Percentiles rank a stretch among this genome's conserved stretches.
phyloP scores from a whole-genome alignment of 495 filamentous ascomycete genomes.

The Oidiodendron maius region DNA sequence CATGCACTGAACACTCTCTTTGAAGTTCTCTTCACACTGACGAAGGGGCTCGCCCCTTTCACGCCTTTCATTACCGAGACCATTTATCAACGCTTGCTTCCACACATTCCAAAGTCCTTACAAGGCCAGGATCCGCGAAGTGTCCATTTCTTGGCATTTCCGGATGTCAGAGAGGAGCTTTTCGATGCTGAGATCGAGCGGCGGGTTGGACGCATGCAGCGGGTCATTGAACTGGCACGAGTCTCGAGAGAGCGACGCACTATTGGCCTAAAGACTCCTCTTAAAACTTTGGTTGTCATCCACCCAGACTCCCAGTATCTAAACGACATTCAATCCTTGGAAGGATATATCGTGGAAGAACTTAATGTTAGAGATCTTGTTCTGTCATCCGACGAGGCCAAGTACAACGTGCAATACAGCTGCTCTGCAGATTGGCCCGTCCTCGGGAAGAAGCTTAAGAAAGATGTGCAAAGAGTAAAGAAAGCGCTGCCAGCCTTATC shows the following conservation, averaged over 20 bases:
- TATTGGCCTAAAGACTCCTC: conserved; percentile 81
- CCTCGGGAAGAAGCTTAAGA: conserved; percentile 94
- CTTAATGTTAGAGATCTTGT: conserved; percentile 85
- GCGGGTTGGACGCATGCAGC: conserved; percentile 85
- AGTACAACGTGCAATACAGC: conserved; percentile 87
- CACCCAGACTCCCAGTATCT: conserved; percentile 79
- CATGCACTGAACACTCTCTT: conserved; percentile 96
- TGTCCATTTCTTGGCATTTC: conserved; percentile 90
- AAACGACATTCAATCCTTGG: conserved; percentile 76
- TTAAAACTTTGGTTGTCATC: conserved; percentile 87
- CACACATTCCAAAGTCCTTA: conserved; percentile 62
- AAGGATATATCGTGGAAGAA: conserved; percentile 83
- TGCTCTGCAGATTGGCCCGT: conserved; percentile 87
- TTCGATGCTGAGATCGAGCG: conserved; percentile 85
- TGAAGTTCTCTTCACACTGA: conserved; percentile 87
- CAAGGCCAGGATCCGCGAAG: conserved; percentile 67
- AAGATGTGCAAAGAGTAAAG: conserved; percentile 83
- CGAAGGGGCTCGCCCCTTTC: conserved; percentile 85
- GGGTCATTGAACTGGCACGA: conserved; percentile 84
- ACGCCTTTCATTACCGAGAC: conserved; percentile 93
- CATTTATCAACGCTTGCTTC: conserved; percentile 84
- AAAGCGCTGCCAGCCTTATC: conserved; percentile 78
- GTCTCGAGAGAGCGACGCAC: conserved; percentile 79
- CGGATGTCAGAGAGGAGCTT: conserved; percentile 78
- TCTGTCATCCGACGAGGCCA: conserved; percentile 78